phyloP scores from a whole-genome alignment of 371 early-diverging fungal genomes.

The Actinomortierella wolfii region DNA sequence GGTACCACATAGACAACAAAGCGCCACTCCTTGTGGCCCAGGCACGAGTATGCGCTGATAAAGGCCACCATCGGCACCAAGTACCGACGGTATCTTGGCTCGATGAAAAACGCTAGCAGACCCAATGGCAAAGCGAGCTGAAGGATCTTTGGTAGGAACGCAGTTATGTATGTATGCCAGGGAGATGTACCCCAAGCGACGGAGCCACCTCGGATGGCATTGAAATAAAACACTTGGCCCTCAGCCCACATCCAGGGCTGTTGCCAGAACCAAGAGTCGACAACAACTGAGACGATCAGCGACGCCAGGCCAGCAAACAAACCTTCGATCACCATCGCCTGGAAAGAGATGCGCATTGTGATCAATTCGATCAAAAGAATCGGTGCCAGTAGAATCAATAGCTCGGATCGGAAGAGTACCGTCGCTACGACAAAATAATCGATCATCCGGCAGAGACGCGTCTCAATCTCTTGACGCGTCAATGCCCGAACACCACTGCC shows the following conservation, averaged over 20 bases:
- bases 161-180: conserved; percentile 72
- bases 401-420: conserved; percentile 85
- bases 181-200: conserved; percentile 87
- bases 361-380: conserved; percentile 48
- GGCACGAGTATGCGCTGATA: conserved; percentile 68
- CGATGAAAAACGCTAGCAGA: conserved; percentile 44
- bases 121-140: conserved; percentile 73
- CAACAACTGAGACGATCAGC: conserved; percentile 56
- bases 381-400: conserved; percentile 58
- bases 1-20: conserved; percentile 92
- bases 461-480: no score
- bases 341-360: conserved; percentile 27
- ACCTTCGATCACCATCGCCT: conserved; percentile 42
- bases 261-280: conserved; percentile 91
- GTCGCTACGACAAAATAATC: conserved; percentile 63
- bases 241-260: conserved; percentile 84
- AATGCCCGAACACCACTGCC: no score
- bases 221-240: conserved; percentile 82
- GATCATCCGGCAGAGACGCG: conserved; percentile 49
- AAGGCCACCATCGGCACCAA: conserved; percentile 63
- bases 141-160: conserved; percentile 77
- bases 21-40: conserved; percentile 97
- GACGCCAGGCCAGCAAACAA: conserved; percentile 45
- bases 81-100: conserved; percentile 56
- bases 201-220: conserved; percentile 78